Conservation (phyloP, 306 rosid species). For the Carpinus viminea region DNA sequence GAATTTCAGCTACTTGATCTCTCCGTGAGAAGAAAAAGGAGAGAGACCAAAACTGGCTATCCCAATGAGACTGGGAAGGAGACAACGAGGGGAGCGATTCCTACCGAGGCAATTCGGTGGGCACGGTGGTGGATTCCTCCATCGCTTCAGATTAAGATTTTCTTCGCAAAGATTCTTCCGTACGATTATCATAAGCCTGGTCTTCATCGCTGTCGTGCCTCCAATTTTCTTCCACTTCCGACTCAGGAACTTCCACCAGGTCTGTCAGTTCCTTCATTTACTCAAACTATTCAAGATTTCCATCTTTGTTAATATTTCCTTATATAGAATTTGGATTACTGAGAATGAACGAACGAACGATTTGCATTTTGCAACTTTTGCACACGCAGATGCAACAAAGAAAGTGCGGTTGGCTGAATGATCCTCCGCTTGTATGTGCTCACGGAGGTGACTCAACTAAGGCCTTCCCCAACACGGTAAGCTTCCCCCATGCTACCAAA, state of each 20-base stretch:
- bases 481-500: neutral
- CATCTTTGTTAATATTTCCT: neutral
- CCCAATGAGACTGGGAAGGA: slow-evolving; percentile 25
- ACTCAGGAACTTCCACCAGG: slow-evolving; percentile 57
- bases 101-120: slow-evolving; percentile 2
- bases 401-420: slow-evolving; percentile 63
- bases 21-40: no score
- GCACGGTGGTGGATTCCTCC: slow-evolving; percentile 21
- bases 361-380: neutral
- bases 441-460: slow-evolving; percentile 87
- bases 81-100: slow-evolving; percentile 13
- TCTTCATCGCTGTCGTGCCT: slow-evolving; percentile 57
- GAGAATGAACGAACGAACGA: neutral
- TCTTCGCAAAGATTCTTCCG: slow-evolving; percentile 45
- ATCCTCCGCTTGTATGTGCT: slow-evolving; percentile 87
- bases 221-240: slow-evolving; percentile 75
- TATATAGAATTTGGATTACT: neutral
- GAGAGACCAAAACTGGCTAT: neutral
- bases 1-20: no score
- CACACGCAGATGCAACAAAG: slow-evolving; percentile 48
- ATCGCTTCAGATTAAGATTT: slow-evolving; percentile 20
- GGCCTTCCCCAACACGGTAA: slow-evolving; percentile 80
- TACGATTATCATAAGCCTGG: slow-evolving; percentile 43
- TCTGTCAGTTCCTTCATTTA: neutral
- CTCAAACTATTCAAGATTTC: neutral